A percentile compares a stretch with the other conserved stretches of the same genome.
These are phyloP conservation scores for Solioccasus polychromus DNA, from an alignment of 768 basidiomycete genomes.

Conservation along the genomic window DNA sequence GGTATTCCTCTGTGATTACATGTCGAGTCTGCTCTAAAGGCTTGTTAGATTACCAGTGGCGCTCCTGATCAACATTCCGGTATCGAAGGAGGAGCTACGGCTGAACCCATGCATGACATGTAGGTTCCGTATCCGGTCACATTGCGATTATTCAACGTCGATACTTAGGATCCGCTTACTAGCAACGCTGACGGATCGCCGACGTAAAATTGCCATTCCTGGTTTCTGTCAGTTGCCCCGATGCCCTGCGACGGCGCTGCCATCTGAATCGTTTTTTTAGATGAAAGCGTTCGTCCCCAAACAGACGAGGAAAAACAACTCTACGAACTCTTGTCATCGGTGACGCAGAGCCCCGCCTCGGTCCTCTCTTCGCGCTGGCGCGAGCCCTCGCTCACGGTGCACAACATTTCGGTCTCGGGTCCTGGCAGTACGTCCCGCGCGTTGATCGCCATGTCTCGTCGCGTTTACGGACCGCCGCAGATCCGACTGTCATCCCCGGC, in stretches of 20 bases:
- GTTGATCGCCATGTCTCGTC: background rate
- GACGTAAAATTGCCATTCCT: slow-evolving; percentile 65
- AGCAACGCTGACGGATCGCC: slow-evolving; percentile 59
- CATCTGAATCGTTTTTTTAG: slow-evolving; percentile 35
- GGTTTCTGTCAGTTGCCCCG: slow-evolving; percentile 67
- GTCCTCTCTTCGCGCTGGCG: slow-evolving; percentile 81
- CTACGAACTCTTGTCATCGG: slow-evolving; percentile 64
- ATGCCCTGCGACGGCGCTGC: background rate
- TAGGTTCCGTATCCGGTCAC: slow-evolving; percentile 30
- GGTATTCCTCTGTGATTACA: slow-evolving; percentile 34
- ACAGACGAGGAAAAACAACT: slow-evolving; percentile 64
- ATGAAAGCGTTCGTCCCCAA: slow-evolving; percentile 72
- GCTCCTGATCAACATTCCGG: slow-evolving; percentile 90
- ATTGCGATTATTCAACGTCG: background rate
- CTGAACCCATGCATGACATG: slow-evolving; percentile 95
- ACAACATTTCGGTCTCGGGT: slow-evolving; percentile 80
- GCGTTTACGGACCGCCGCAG: slow-evolving; percentile 33
- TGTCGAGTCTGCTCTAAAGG: background rate
- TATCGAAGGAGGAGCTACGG: slow-evolving; percentile 83
- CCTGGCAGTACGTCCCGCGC: slow-evolving; percentile 58
- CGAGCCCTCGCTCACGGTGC: slow-evolving; percentile 86
- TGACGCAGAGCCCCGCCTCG: slow-evolving; percentile 66
- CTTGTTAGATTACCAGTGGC: slow-evolving; percentile 58
- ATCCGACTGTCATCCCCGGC: slow-evolving; percentile 86
- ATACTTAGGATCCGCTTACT: slow-evolving; percentile 69